Evolutionary conservation across 768 basidiomycete genomes (phyloP), one percentile per base, ranked within the genome.

Genomic region (Clavulina sp.): DNA sequence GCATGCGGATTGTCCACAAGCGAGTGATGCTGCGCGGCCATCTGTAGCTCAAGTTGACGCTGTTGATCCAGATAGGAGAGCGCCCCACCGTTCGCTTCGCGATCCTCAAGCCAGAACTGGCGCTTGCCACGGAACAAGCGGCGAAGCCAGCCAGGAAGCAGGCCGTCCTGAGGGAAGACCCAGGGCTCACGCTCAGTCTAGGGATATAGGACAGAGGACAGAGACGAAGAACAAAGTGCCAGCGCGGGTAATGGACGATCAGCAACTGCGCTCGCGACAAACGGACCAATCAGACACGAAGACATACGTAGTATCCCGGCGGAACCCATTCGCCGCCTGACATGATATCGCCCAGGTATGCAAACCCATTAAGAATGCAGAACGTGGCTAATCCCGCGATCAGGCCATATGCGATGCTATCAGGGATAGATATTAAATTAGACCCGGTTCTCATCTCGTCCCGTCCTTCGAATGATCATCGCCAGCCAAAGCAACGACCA

Each of bases 341-440:
- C 26, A 73, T 54, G 58, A 73, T 79, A 59, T 67, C 71, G 52
- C 86, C 41, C 16, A 71, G 19, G 62, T 75, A 73, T 4, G 84
- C 76, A 47, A 78, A 67, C 38, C 78, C 80, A 60, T 91, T 89
- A 53, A 91, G 66, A 52, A 84, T 55, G 44, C 84, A 59, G 63
- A 84, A 87, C 13, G 78, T 74, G 33, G 71, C 47, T 49, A 91
- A 69, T 32, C 86, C 87, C 34, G 81, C 77, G 56, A 91, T 87
- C 62, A 89, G 81, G 57, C 86, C 86, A 60, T 89, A 87, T 36
- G 86, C 84, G 60, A 89, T 87, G 70, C 82, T 86, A 57, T 55
- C 13, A 23, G 29, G 30, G 36, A 55, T 0, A 29, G 44, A 21
- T 38, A 30, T 13, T 26, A 16, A 51, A 5, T 4, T 30, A 4